Base-by-base conservation (phyloP, 345 rosid genomes). In the Pistacia vera region DNA sequence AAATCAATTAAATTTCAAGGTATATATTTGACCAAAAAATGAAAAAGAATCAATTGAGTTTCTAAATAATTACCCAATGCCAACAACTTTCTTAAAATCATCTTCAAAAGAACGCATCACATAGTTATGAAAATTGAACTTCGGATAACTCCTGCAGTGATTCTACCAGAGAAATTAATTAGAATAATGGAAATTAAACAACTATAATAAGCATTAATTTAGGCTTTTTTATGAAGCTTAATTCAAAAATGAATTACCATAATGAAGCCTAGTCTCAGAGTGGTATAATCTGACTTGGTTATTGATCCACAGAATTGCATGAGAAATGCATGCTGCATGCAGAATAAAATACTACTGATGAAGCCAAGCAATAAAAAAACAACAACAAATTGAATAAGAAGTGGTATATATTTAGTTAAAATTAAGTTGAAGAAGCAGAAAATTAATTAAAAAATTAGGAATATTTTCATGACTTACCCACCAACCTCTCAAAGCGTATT, bases 21-120 rank as follows among this genome's bases (percentile, higher is more conserved):
- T 41, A 7, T 41, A 41, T 41, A 41, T 41, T 41, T 5, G 46
- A 41, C 9, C 8, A 41, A 41, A 8, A 41, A 41, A 41, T 41
- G 36, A 28, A 12, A 18, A 62, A 1, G n/a, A 25, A 11, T 11
- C 12, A 60, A 57, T 57, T 41, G 8, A 54, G 18, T 54, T 54
- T 54, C 57, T 54, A 16, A 41, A 6, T 41, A 41, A 41, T 41
- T 7, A 88, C 98, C 97, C 90, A 78, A 93, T 91, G 49, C 98
- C 98, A 2, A 95, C 94, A 22, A 95, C 98, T 87, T 80, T 87
- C 85, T 90, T 93, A 71, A 95, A 95, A 88, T 95, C 98, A 0
- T 88, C 94, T 81, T 95, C 97, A 10, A 91, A 89, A 17, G 95
- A 90, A 63, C 98, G 95, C 62, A 87, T 81, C 88, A 95, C 80